phyloP scores from a whole-genome alignment of 345 rosid genomes.

The Salix brachista region DNA sequence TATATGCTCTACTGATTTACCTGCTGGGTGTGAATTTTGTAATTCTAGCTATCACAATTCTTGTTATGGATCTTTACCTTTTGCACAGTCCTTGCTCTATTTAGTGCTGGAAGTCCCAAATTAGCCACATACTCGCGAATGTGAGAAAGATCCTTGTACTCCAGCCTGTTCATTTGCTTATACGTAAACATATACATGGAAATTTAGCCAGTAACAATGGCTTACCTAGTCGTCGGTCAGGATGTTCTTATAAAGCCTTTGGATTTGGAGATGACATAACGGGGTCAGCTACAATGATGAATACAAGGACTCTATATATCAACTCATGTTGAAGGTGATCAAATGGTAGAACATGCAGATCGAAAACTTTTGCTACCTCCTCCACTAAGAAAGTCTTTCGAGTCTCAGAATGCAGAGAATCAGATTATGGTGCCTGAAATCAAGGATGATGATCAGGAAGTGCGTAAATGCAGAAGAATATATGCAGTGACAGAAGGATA shows the following conservation, averaged over 20 bases:
- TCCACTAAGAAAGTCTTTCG: constrained; percentile 12
- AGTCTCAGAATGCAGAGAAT: not conserved
- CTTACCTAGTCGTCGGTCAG: constrained; percentile 30
- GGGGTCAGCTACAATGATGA: constrained; percentile 86
- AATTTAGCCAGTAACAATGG: not conserved
- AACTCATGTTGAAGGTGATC: constrained; percentile 15
- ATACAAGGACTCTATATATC: constrained; percentile 40
- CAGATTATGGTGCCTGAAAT: no score
- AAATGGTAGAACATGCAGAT: constrained; percentile 27
- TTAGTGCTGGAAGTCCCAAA: not conserved
- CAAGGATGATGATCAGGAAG: no score
- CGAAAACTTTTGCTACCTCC: constrained; percentile 40
- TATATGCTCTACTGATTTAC: not conserved
- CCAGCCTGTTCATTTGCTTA: not conserved
- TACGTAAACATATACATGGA: not conserved
- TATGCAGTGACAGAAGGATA: no score
- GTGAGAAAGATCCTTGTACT: not conserved
- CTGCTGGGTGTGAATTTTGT: not conserved
- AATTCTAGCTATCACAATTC: not conserved
- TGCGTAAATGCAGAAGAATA: no score
- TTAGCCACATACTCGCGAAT: not conserved
- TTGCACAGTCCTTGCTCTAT: not conserved
- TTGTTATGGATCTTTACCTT: not conserved
- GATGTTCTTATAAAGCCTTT: constrained; percentile 73
- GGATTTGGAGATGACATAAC: constrained; percentile 80